A percentile compares a stretch with the other conserved stretches of the same genome.
These are phyloP conservation scores for Reticulascus tulasneorum DNA, from an alignment of 2,329 filamentous ascomycete genomes.

Conservation along the genomic window DNA sequence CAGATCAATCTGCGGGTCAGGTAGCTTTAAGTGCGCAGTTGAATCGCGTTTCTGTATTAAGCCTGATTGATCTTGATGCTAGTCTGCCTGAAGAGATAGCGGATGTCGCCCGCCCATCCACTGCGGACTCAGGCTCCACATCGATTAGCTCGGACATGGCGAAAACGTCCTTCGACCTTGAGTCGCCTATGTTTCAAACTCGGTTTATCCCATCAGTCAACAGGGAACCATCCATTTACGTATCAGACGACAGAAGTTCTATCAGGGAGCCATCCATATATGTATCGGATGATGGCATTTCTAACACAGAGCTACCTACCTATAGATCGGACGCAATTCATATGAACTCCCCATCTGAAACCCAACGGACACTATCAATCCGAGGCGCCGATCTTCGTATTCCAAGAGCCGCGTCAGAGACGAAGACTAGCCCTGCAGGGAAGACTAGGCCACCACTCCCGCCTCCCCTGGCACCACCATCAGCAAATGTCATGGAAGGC, in stretches of 20 bases:
- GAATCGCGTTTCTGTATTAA: conserved; percentile 32
- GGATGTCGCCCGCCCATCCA: conserved; percentile 52
- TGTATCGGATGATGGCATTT: conserved; percentile 23
- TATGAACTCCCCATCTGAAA: conserved; percentile 8
- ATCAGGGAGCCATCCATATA: conserved; percentile 26
- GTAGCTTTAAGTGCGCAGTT: conserved; percentile 8
- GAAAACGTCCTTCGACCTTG: conserved; percentile 58
- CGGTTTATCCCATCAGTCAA: conserved; percentile 41
- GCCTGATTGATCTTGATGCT: conserved; percentile 53
- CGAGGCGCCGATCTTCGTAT: too few relatives aligned
- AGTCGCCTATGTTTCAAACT: conserved; percentile 59
- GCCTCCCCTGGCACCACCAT: conserved; percentile 41
- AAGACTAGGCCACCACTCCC: conserved; percentile 24
- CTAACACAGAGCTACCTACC: conserved; percentile 24
- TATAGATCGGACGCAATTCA: too few relatives aligned
- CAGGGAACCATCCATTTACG: conserved; percentile 57
- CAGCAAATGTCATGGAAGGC: conserved; percentile 50
- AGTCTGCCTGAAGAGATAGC: conserved; percentile 47
- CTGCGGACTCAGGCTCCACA: conserved; percentile 54
- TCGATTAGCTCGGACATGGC: conserved; percentile 53
- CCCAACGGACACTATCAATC: conserved; percentile 12
- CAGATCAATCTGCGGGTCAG: conserved; percentile 17
- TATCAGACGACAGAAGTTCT: conserved; percentile 55
- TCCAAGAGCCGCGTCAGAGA: too few relatives aligned
- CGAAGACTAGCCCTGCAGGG: conserved; percentile 15